Conservation (phyloP, 352 stramenopile genomes). For the Phytophthora palmivora region DNA sequence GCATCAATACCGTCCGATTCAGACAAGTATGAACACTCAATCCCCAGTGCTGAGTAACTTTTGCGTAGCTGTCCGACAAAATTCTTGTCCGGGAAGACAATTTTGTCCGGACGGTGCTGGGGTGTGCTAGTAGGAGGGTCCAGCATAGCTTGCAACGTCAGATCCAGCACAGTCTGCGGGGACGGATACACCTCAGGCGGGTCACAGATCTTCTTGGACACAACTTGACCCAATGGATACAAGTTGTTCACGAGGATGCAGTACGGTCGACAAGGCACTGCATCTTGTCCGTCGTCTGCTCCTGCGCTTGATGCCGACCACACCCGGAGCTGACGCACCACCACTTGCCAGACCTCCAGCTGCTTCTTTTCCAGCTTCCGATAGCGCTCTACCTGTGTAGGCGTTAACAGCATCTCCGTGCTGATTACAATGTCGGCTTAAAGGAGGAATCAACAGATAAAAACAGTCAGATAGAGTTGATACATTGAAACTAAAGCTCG, state of each 20-base stretch:
- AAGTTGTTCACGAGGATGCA: constrained; percentile 90
- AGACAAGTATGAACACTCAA: constrained; percentile 87
- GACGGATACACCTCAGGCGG: constrained; percentile 83
- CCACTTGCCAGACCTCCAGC: constrained; percentile 89
- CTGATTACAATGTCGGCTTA: constrained; percentile 83
- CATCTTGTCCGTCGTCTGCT: constrained; percentile 60
- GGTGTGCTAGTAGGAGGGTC: constrained; percentile 75
- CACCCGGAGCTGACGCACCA: constrained; percentile 87
- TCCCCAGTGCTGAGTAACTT: constrained; percentile 74
- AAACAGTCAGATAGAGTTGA: neutral
- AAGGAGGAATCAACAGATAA: constrained; percentile 8
- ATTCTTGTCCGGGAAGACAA: constrained; percentile 83
- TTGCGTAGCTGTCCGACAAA: constrained; percentile 81
- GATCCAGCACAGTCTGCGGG: constrained; percentile 65
- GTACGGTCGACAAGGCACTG: constrained; percentile 82
- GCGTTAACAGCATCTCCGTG: constrained; percentile 69
- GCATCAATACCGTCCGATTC: constrained; percentile 87
- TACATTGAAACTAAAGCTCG: constrained; percentile 10
- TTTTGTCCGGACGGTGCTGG: constrained; percentile 87
- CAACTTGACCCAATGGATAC: constrained; percentile 84
- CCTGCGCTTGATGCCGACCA: constrained; percentile 81
- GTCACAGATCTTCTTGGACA: constrained; percentile 88
- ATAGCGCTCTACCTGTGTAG: constrained; percentile 72
- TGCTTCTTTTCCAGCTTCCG: constrained; percentile 78
- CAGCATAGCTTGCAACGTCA: constrained; percentile 80